Percentiles rank a stretch among this genome's conserved stretches.
These are phyloP conservation scores for Metschnikowia vanudenii DNA, from an alignment of 805 yeast species.

Conservation along the genomic window DNA sequence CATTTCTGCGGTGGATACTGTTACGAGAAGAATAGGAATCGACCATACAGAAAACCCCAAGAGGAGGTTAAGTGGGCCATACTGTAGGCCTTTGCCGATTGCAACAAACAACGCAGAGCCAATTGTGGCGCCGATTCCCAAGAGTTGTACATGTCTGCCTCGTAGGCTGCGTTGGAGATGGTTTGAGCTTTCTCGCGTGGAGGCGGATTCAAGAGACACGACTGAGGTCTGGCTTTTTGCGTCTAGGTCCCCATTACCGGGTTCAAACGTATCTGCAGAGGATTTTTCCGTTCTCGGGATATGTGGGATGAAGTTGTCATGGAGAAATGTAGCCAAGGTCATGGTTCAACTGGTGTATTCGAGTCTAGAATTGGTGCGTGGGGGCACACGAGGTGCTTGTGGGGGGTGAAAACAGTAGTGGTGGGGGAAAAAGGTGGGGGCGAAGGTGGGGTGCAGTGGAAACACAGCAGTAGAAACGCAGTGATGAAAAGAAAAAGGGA, in stretches of 20 bases:
- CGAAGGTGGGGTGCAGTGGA: neutral
- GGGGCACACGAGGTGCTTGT: neutral
- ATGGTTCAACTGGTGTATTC: neutral
- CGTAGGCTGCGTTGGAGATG: constrained; percentile 45
- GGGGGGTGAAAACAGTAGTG: neutral
- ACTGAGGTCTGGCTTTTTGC: constrained; percentile 10
- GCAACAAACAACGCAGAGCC: constrained; percentile 80
- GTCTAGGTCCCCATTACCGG: neutral
- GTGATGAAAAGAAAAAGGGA: too few species aligned
- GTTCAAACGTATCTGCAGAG: too few species aligned
- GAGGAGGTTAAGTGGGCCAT: constrained; percentile 68
- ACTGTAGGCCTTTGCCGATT: constrained; percentile 59
- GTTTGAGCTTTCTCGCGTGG: constrained; percentile 14
- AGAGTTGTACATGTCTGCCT: constrained; percentile 73
- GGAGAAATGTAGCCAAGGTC: constrained; percentile 7
- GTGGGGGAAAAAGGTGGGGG: neutral
- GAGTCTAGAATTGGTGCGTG: neutral
- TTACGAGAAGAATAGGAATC: constrained; percentile 62
- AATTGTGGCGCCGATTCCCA: constrained; percentile 79
- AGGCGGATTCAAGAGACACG: constrained; percentile 9
- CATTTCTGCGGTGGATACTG: constrained; percentile 75
- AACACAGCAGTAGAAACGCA: too few species aligned
- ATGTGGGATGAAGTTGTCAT: constrained; percentile 20
- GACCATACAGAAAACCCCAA: constrained; percentile 69
- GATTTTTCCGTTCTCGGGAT: constrained; percentile 6